These are phyloP conservation scores for Tulasnella sp. DNA, from an alignment of 768 basidiomycete genomes.

Conservation along the genomic window DNA sequence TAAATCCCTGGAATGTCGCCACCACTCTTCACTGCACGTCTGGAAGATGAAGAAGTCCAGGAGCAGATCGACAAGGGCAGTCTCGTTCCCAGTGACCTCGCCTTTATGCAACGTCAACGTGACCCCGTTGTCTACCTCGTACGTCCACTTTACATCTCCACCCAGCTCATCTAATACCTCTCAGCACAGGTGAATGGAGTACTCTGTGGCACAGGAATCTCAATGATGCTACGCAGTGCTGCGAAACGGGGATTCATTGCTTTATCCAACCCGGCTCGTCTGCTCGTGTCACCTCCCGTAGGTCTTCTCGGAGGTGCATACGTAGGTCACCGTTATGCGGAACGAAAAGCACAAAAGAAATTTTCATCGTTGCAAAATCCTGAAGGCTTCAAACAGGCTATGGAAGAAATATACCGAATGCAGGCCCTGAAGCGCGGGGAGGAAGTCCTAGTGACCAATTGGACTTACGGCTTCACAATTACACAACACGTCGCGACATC, in stretches of 20 bases:
- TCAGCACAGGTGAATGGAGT: not conserved
- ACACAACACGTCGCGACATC: not conserved
- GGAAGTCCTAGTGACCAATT: constrained; percentile 3
- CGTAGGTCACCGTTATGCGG: constrained; percentile 19
- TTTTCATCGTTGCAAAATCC: constrained; percentile 25
- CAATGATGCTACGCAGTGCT: not conserved
- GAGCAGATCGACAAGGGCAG: constrained; percentile 10
- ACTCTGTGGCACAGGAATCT: not conserved
- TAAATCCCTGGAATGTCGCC: too few species aligned
- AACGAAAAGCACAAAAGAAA: constrained; percentile 26
- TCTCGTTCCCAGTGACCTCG: not conserved
- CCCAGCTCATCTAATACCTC: not conserved
- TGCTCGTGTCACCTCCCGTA: not conserved
- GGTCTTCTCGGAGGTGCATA: constrained; percentile 24
- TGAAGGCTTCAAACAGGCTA: constrained; percentile 24
- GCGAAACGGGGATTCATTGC: not conserved
- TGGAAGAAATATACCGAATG: constrained; percentile 26
- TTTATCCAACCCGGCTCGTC: not conserved
- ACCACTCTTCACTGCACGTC: not conserved
- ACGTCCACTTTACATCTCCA: not conserved
- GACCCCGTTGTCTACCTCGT: not conserved
- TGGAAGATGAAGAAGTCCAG: constrained; percentile 4
- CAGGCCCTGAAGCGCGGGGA: constrained; percentile 13
- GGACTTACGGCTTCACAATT: constrained; percentile 5
- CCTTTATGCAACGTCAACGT: not conserved